Evolutionary conservation across 768 basidiomycete species (phyloP), one percentile per base, ranked within the genome.

Genomic region (Phylloporus scabripes): DNA sequence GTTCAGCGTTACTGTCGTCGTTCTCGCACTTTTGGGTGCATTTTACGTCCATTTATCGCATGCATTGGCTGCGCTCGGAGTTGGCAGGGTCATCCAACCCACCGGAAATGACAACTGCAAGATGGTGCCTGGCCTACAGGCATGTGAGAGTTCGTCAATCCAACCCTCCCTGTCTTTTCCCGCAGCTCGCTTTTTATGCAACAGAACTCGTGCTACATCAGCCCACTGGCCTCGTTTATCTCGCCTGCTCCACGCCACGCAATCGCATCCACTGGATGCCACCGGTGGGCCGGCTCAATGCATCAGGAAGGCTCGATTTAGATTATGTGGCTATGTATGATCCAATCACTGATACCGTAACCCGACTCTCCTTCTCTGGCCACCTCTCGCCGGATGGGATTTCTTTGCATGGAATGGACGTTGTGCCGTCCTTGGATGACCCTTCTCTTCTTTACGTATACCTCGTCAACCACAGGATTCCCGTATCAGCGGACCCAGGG

Each of bases 381-480:
- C 77, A 72, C 54, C 56, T 66, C 20, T 58, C 65, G 5, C 46
- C 49, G 0, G 65, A 66, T 12, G 77, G 77, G 7, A 66, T 85
- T 42, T 76, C 77, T 17, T 57, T 80, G 10, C 83, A 85, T 49
- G 85, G 85, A 14, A 78, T 88, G 76, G 85, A 86, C 48, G 75
- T 85, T 18, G 81, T 84, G 8, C 70, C 75, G 1, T 81, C 82
- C 7, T 55, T 68, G 1, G 55, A 69, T 3, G 66, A 82, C 48
- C 70, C 77, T 4, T 64, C 70, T 10, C 63, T 74, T 41, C 72
- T 86, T 8, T 85, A 76, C 53, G 69, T 87, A 14, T 87, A 85
- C 57, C 68, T 84, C n/a, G 70, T 88, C 54, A 88, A 88, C 60
- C 85, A 88, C 61, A 79, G 82, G 26, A 70, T 67, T 17, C 85